Conservation (phyloP, 768 basidiomycete genomes). For the Mycena haematopus region DNA sequence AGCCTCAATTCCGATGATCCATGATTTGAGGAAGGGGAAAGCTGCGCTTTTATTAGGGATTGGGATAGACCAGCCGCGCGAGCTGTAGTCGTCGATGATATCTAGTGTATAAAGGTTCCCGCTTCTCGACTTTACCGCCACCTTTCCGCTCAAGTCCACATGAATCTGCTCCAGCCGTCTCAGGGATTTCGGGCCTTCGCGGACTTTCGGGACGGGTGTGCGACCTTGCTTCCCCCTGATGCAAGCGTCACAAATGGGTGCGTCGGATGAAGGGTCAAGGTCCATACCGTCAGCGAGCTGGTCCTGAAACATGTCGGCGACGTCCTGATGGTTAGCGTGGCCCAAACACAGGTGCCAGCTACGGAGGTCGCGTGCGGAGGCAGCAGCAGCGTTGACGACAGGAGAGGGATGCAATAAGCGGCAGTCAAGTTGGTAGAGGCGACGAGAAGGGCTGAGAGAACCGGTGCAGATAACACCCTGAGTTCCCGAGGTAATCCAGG, state of each 20-base stretch:
- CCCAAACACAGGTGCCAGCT: slow-evolving; percentile 8
- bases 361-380: neutral
- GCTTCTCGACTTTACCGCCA: slow-evolving; percentile 31
- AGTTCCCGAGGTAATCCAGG: neutral
- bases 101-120: slow-evolving; percentile 41
- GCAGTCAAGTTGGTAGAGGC: slow-evolving; percentile 14
- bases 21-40: slow-evolving; percentile 33
- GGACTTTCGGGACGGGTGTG: slow-evolving; percentile 37
- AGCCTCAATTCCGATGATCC: slow-evolving; percentile 35
- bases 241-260: slow-evolving; percentile 32
- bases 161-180: slow-evolving; percentile 38
- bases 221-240: slow-evolving; percentile 47
- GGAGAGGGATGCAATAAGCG: too few relatives aligned
- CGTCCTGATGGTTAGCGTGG: neutral
- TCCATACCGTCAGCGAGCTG: neutral
- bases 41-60: slow-evolving; percentile 37
- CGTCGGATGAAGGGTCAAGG: neutral
- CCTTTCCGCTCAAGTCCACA: slow-evolving; percentile 39
- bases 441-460: neutral
- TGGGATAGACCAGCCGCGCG: slow-evolving; percentile 41
- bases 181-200: slow-evolving; percentile 35
- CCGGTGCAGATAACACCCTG: neutral
- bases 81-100: slow-evolving; percentile 42
- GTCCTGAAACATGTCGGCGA: neutral
- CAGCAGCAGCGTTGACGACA: neutral